These are phyloP conservation scores for Aspergillus incahuasiensis DNA, from an alignment of 495 filamentous ascomycete species.

Conservation along the genomic window DNA sequence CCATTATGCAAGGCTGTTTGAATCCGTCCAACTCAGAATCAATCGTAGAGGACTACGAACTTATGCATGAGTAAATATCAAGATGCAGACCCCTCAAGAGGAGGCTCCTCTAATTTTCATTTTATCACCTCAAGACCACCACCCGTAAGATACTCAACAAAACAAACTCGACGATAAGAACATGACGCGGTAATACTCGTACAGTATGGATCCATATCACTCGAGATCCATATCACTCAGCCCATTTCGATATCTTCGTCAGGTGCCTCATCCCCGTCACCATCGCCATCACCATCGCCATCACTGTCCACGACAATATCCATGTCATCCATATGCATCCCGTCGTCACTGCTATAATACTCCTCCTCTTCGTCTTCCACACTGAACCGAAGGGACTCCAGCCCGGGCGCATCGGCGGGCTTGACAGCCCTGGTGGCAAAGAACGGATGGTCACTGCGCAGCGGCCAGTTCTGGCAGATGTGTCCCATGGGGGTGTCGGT, in stretches of 20 bases:
- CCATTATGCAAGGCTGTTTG: too few relatives aligned
- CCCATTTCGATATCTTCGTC: neutral
- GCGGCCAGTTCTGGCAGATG: slow-evolving; percentile 40
- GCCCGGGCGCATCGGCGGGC: neutral
- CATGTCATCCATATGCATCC: neutral
- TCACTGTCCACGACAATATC: neutral
- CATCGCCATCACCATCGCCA: neutral
- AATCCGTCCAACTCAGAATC: too few relatives aligned
- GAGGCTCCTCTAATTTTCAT: too few relatives aligned
- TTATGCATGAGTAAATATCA: too few relatives aligned
- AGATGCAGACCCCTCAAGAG: too few relatives aligned
- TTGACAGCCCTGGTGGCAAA: slow-evolving; percentile 20
- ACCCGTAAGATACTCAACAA: too few relatives aligned
- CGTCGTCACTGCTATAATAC: slow-evolving; percentile 11
- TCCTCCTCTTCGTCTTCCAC: neutral
- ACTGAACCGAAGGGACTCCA: slow-evolving; percentile 2
- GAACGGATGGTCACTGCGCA: slow-evolving; percentile 43
- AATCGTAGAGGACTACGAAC: too few relatives aligned
- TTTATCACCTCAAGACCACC: too few relatives aligned
- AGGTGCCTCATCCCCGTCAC: neutral
- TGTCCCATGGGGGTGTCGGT: slow-evolving; percentile 54
- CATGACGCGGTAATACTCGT: slow-evolving; percentile 45
- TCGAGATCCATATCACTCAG: neutral
- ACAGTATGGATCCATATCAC: too few relatives aligned
- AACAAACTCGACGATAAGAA: slow-evolving; percentile 18